Evolutionary conservation across 257 asterid genomes (phyloP).

Genomic region (Prunella vulgaris): DNA sequence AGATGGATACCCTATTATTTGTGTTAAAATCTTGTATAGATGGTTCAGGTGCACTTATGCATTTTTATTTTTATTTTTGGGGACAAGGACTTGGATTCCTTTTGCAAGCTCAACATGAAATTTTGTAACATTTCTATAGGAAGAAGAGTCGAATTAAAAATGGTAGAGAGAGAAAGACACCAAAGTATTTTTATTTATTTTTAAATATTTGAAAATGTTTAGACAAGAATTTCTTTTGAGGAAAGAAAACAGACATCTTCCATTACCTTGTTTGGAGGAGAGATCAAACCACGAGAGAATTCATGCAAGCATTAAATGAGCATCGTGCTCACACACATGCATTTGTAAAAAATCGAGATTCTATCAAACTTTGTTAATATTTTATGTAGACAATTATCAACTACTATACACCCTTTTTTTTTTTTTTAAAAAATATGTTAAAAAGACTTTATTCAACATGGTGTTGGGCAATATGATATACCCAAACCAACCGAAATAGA

Average conservation of each 20-base stretch:
- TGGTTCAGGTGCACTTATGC: no score
- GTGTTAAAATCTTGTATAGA: no score
- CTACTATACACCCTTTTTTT: no score
- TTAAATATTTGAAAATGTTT: conserved; percentile 12
- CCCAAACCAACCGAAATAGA: no score
- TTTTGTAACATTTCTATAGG: conserved; percentile 6
- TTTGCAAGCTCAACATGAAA: not conserved
- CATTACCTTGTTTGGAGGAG: conserved; percentile 29
- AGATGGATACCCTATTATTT: no score
- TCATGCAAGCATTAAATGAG: conserved; percentile 31
- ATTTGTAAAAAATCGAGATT: not conserved
- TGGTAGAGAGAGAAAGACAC: not conserved
- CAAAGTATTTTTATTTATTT: not conserved
- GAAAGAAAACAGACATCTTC: conserved; percentile 41
- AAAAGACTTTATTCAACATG: no score
- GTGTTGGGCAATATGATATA: no score
- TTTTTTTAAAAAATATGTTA: no score
- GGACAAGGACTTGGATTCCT: not conserved
- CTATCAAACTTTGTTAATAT: no score
- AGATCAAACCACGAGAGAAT: conserved; percentile 23
- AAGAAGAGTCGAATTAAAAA: not conserved
- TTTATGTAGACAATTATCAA: no score
- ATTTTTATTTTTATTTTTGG: not conserved
- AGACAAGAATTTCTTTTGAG: conserved; percentile 10
- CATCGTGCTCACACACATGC: conserved; percentile 16